Evolutionary conservation across 1,284 basidiomycete genomes (phyloP).

Genomic region (Pseudozyma pruni): DNA sequence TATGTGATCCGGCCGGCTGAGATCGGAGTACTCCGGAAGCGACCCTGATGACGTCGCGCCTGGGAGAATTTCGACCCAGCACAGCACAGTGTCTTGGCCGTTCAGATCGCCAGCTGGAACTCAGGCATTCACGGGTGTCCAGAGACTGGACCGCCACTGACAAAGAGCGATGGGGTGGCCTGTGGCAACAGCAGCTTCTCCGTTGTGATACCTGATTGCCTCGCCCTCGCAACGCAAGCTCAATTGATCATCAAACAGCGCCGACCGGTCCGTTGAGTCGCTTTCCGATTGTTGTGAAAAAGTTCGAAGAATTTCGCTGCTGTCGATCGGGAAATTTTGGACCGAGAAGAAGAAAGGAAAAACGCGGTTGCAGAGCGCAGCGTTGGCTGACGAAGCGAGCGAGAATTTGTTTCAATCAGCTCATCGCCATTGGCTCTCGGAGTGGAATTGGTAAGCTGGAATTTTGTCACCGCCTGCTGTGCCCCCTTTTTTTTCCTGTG

Average conservation of each 20-base stretch:
- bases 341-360: neutral
- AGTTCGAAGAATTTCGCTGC: neutral
- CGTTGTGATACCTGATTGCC: too few species aligned
- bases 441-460: constrained; percentile 31
- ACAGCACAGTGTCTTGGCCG: too few species aligned
- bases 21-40: too few species aligned
- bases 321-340: neutral
- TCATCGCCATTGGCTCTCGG: constrained; percentile 19
- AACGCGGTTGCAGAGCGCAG: constrained; percentile 1
- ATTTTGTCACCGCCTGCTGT: neutral
- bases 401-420: constrained; percentile 5
- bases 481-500: constrained; percentile 5
- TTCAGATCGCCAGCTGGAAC: too few species aligned
- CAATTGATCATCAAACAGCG: too few species aligned
- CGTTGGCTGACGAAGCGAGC: neutral
- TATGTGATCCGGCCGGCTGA: neutral
- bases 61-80: neutral
- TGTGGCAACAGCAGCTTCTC: too few species aligned
- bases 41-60: constrained; percentile 24
- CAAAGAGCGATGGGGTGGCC: too few species aligned
- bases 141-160: too few species aligned
- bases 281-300: neutral
- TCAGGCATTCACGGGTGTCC: too few species aligned
- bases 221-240: too few species aligned
- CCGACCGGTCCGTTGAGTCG: too few species aligned